Base-by-base conservation (phyloP, 306 rosid species). In the Cucumis melo region DNA sequence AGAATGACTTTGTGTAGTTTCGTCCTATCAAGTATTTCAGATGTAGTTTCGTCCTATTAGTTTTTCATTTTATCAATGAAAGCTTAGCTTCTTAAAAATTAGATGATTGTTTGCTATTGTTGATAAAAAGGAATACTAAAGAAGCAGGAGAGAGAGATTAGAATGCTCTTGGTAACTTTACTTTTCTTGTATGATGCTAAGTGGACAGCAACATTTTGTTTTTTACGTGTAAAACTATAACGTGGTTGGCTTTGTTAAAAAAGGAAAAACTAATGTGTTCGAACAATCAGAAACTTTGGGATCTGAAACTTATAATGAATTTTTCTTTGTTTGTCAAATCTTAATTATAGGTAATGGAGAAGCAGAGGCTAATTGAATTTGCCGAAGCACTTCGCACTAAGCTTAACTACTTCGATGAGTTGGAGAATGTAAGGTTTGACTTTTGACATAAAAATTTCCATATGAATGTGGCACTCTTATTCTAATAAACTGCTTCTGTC, bases 351-450 rank as follows among this genome's bases (percentile, higher is more conserved):
- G 82, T 94, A 42, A 85, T 90, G 73, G 99, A 94, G 89, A 92
- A 94, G 89, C 96, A 94, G 84, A 85, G 91, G 60, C 85, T 94
- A 75, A 88, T 90, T 76, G 99, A 94, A 70, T 94, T 94, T 87
- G 88, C 89, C 0, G 98, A 94, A 74, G 96, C 99, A 77, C 95
- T 94, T 83, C 96, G 92, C 60, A 92, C 90, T 89, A 94, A 90
- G 85, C 96, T 92, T 80, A 92, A 94, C 84, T 94, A 90, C 89
- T 94, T 92, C 73, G 97, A 90, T 84, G 99, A 94, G 88, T 91
- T 94, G 92, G 99, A 94, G 96, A 94, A 94, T 92, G 99, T 94
- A 94, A 92, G 97, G 97, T 91, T 93, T 84, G 96, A 84, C 84
- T 86, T 91, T 92, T 86, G 86, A 88, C 87, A 90, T 87, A 84